Percentiles rank a stretch among this genome's conserved stretches.
These are phyloP conservation scores for Ogataea pignaliae DNA, from an alignment of 805 yeast species.

Conservation along the genomic window DNA sequence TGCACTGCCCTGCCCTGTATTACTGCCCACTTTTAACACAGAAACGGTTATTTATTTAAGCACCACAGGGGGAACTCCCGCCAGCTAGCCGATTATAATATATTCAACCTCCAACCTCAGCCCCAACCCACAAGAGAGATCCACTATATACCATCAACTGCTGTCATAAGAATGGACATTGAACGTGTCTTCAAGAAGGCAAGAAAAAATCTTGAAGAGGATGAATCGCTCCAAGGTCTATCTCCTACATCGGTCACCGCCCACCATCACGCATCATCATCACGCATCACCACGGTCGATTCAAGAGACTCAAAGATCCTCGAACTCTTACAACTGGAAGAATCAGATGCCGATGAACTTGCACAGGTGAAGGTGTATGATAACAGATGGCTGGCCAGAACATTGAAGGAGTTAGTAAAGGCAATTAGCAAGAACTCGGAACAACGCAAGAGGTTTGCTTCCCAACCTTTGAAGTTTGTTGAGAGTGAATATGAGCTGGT, in stretches of 20 bases:
- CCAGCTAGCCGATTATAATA: too few relatives aligned
- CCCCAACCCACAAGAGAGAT: too few relatives aligned
- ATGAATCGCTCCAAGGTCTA: not conserved
- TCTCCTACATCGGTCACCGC: too few relatives aligned
- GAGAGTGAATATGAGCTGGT: slow-evolving; percentile 18
- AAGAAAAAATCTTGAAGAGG: not conserved
- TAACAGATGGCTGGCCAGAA: slow-evolving; percentile 9
- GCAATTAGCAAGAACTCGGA: slow-evolving; percentile 8
- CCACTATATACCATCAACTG: too few relatives aligned
- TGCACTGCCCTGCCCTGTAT: too few relatives aligned
- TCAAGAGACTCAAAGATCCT: not conserved
- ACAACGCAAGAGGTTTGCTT: slow-evolving; percentile 4
- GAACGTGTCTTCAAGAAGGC: slow-evolving; percentile 1
- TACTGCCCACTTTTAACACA: too few relatives aligned
- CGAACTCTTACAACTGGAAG: not conserved
- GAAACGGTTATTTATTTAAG: too few relatives aligned
- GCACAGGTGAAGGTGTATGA: slow-evolving; percentile 4
- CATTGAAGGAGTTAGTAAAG: slow-evolving; percentile 6
- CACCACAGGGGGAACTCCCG: too few relatives aligned
- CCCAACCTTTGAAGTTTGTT: slow-evolving; percentile 12
- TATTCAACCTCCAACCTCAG: too few relatives aligned
- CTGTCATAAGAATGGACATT: slow-evolving; percentile 2
- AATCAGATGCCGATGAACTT: not conserved
- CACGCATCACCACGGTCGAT: not conserved
- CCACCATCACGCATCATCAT: too few relatives aligned